These are phyloP conservation scores for Colletotrichum endophyticum DNA, from an alignment of 2,329 filamentous ascomycete genomes.

Conservation along the genomic window DNA sequence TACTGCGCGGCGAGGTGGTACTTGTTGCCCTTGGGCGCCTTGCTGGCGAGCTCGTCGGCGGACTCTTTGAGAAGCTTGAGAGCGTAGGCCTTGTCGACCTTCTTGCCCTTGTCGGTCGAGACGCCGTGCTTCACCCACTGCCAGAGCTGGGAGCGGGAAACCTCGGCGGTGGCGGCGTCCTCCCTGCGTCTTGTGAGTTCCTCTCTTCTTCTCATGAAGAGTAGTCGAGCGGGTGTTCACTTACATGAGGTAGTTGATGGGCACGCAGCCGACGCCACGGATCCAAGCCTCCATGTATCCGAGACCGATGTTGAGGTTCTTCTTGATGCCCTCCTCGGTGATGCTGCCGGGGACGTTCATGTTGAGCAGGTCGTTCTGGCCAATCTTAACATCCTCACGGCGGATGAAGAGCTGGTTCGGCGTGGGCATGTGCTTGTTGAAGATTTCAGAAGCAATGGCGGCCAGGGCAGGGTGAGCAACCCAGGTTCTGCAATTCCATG, in stretches of 20 bases:
- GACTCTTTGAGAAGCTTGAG: conserved; percentile 87
- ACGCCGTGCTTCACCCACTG: conserved; percentile 85
- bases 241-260: conserved; percentile 95
- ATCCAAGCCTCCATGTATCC: conserved; percentile 99
- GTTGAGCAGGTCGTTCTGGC: conserved; percentile 90
- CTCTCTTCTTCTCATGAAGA: background rate
- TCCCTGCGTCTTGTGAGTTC: conserved; percentile 55
- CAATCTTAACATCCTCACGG: conserved; percentile 86
- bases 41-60: conserved; percentile 74
- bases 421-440: conserved; percentile 98
- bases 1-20: conserved; percentile 90
- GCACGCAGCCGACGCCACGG: conserved; percentile 91
- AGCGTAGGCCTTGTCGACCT: conserved; percentile 90
- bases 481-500: conserved; percentile 70
- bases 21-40: conserved; percentile 88
- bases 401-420: conserved; percentile 91
- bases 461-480: conserved; percentile 96
- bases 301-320: conserved; percentile 96
- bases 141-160: conserved; percentile 93
- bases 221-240: conserved; percentile 22
- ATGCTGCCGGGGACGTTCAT: conserved; percentile 95
- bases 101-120: conserved; percentile 85
- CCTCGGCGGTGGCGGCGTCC: conserved; percentile 95
- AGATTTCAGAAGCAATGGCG: conserved; percentile 85
- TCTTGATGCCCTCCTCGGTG: conserved; percentile 93